phyloP scores from a whole-genome alignment of 805 yeast genomes.

The Kuraishia molischiana region DNA sequence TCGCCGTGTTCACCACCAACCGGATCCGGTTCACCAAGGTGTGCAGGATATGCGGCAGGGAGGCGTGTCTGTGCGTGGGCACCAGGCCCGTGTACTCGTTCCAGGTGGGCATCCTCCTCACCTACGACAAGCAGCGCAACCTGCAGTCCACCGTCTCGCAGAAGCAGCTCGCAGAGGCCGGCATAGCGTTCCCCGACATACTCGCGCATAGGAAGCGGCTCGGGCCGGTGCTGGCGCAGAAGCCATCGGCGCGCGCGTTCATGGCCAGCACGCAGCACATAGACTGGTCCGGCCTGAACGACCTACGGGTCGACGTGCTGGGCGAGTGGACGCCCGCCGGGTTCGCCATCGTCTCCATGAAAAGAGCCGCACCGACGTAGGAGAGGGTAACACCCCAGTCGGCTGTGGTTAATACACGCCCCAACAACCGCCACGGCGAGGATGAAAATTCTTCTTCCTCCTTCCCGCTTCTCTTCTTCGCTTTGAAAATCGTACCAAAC shows the following conservation, averaged over 20 bases:
- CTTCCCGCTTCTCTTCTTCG: too few relatives aligned
- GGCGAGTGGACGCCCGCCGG: too few relatives aligned
- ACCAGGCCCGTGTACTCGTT: not conserved
- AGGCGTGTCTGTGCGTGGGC: not conserved
- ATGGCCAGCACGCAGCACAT: not conserved
- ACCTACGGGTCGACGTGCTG: too few relatives aligned
- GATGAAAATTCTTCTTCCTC: too few relatives aligned
- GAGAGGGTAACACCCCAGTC: too few relatives aligned
- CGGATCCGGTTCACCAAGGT: not conserved
- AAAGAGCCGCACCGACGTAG: too few relatives aligned
- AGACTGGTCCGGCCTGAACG: not conserved
- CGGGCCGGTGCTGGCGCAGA: not conserved
- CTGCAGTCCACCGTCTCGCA: not conserved
- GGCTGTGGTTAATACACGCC: too few relatives aligned
- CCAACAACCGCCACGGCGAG: too few relatives aligned
- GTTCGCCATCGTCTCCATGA: too few relatives aligned
- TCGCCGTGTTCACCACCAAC: not conserved
- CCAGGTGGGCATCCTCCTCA: not conserved
- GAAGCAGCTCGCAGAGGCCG: not conserved
- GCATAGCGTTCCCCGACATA: not conserved
- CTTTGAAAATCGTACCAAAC: not conserved
- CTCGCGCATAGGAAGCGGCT: not conserved
- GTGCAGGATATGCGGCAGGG: not conserved
- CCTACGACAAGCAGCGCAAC: not conserved
- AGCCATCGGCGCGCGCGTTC: not conserved